These are phyloP conservation scores for Saraca asoca DNA, from an alignment of 331 rosid genomes.

Conservation along the genomic window DNA sequence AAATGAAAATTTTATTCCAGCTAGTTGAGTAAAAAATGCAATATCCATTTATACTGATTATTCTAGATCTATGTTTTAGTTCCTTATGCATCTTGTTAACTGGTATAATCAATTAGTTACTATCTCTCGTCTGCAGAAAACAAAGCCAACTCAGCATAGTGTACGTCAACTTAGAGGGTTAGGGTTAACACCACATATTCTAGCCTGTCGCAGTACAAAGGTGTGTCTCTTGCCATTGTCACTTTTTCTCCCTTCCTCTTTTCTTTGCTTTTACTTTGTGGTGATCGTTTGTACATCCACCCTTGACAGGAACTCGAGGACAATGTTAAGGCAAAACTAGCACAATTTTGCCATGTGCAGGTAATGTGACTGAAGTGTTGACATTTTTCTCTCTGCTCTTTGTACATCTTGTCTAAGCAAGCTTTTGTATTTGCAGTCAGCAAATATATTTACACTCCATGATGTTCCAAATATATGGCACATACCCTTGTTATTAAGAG, in stretches of 20 bases:
- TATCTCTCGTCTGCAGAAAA: conserved; percentile 56
- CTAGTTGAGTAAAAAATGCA: background rate
- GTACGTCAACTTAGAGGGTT: conserved; percentile 85
- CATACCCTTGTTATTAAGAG: conserved; percentile 76
- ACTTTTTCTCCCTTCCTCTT: background rate
- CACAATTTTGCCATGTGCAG: conserved; percentile 89
- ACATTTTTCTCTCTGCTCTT: conserved; percentile 29
- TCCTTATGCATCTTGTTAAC: conserved; percentile 17
- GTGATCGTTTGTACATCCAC: conserved; percentile 6
- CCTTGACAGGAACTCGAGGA: conserved; percentile 62
- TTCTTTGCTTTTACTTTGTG: background rate
- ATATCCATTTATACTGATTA: conserved; percentile 22
- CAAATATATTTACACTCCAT: conserved; percentile 65
- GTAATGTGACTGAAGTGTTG: conserved; percentile 43
- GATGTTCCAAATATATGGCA: conserved; percentile 94
- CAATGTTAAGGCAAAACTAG: conserved; percentile 68
- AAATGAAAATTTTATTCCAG: background rate
- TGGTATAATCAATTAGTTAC: conserved; percentile 15
- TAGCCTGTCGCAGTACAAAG: conserved; percentile 86
- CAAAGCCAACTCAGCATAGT: conserved; percentile 92
- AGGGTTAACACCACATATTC: conserved; percentile 79
- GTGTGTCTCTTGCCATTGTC: conserved; percentile 39
- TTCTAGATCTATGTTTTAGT: conserved; percentile 11
- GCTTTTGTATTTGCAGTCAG: conserved; percentile 48
- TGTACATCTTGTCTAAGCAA: conserved; percentile 18